Percentiles rank a stretch among this genome's conserved stretches.
Conservation (phyloP, 2,329 filamentous ascomycete genomes). For the Amauroascus niger region DNA sequence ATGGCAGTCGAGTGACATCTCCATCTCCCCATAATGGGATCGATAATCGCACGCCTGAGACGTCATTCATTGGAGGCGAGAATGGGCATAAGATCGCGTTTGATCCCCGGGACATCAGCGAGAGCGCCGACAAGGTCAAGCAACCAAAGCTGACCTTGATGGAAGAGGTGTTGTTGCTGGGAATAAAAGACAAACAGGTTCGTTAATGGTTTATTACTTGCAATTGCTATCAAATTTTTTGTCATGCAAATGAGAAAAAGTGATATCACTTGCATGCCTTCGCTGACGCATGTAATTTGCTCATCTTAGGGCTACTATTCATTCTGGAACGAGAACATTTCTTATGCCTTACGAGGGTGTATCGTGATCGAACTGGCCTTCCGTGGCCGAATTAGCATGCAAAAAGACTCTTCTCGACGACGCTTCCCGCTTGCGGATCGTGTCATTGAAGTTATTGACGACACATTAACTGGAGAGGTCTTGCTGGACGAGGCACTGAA, state of each 20-base stretch:
- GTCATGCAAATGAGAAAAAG: not conserved
- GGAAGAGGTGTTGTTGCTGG: slow-evolving; percentile 93
- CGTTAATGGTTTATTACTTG: slow-evolving; percentile 19
- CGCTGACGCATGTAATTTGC: slow-evolving; percentile 3
- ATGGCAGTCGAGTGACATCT: slow-evolving; percentile 56
- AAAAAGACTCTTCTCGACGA: slow-evolving; percentile 85
- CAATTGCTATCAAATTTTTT: not conserved
- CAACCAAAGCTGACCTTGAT: slow-evolving; percentile 97
- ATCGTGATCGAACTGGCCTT: slow-evolving; percentile 98
- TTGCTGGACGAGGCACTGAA: slow-evolving; percentile 95
- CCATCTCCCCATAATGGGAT: slow-evolving; percentile 52
- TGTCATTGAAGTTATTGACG: slow-evolving; percentile 93
- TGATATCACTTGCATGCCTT: not conserved
- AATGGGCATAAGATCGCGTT: slow-evolving; percentile 99
- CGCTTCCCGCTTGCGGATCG: slow-evolving; percentile 88
- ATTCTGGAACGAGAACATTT: slow-evolving; percentile 99
- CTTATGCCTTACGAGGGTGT: slow-evolving; percentile 91
- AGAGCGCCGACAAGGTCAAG: slow-evolving; percentile 91
- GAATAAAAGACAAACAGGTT: slow-evolving; percentile 97
- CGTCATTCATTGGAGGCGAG: slow-evolving; percentile 74
- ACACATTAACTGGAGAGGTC: slow-evolving; percentile 91
- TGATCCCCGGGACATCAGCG: slow-evolving; percentile 92
- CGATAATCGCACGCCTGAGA: slow-evolving; percentile 52
- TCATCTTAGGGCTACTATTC: slow-evolving; percentile 75
- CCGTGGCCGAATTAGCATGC: slow-evolving; percentile 93